A percentile compares a stretch with the other conserved stretches of the same genome.
These are phyloP conservation scores for Aphanomyces cochlioides DNA, from an alignment of 352 stramenopile species.

Conservation along the genomic window DNA sequence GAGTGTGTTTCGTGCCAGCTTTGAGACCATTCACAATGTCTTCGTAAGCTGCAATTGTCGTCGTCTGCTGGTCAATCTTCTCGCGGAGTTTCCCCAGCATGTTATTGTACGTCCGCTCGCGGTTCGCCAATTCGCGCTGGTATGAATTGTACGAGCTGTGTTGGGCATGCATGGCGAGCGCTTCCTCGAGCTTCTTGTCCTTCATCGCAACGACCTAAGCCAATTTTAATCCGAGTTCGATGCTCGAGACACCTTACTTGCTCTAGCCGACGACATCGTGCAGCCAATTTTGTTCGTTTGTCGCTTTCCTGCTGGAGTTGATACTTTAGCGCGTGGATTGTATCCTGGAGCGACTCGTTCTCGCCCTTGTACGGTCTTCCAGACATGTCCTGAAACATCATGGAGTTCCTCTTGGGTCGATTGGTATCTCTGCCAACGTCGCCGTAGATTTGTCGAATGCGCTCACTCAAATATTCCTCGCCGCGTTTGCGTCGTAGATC, in stretches of 20 bases:
- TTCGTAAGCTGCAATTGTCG: constrained; percentile 26
- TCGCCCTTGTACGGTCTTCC: constrained; percentile 7
- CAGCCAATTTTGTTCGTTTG: constrained; percentile 13
- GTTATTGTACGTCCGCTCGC: constrained; percentile 23
- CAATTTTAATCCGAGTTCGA: background rate
- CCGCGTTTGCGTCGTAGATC: constrained; percentile 22
- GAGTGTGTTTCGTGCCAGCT: constrained; percentile 26
- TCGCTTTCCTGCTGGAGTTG: constrained; percentile 24
- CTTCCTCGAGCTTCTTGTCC: constrained; percentile 30
- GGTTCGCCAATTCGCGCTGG: constrained; percentile 13
- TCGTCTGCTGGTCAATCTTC: constrained; percentile 23
- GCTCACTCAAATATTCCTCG: constrained; percentile 25
- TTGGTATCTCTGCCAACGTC: constrained; percentile 14
- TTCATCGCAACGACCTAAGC: constrained; percentile 29
- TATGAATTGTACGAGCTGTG: constrained; percentile 24
- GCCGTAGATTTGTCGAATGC: constrained; percentile 25
- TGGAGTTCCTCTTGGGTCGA: background rate
- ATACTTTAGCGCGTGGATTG: constrained; percentile 23
- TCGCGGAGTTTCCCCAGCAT: constrained; percentile 28
- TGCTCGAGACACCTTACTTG: background rate
- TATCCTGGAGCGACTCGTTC: constrained; percentile 14
- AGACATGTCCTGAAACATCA: background rate
- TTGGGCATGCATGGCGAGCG: constrained; percentile 10
- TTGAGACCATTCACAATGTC: constrained; percentile 24
- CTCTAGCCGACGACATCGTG: constrained; percentile 22